These are phyloP conservation scores for Endoconidiophora laricicola DNA, from an alignment of 2,329 filamentous ascomycete species.

Conservation along the genomic window DNA sequence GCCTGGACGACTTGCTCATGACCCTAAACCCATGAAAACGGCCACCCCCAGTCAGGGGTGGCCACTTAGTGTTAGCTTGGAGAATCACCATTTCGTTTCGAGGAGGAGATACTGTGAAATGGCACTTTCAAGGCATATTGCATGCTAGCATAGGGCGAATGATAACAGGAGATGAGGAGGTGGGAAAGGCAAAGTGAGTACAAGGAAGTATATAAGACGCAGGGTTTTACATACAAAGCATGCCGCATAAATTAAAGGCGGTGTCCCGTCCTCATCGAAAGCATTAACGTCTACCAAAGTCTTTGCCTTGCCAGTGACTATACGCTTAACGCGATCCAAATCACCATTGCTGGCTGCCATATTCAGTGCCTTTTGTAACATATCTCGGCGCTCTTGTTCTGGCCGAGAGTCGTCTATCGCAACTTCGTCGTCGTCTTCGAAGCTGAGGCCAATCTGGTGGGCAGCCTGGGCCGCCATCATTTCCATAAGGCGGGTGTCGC, in stretches of 20 bases:
- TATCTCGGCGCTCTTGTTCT: conserved; percentile 58
- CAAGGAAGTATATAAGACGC: neutral
- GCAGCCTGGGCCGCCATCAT: conserved; percentile 93
- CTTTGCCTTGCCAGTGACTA: conserved; percentile 59
- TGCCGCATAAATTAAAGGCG: conserved; percentile 92
- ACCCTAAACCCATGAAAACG: conserved; percentile 33
- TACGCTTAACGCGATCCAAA: conserved; percentile 57
- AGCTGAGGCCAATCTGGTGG: conserved; percentile 54
- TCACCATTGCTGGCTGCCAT: conserved; percentile 97
- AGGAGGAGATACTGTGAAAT: neutral
- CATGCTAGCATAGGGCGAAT: neutral
- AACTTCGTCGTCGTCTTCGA: conserved; percentile 67
- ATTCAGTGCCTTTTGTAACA: conserved; percentile 74
- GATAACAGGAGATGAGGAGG: neutral
- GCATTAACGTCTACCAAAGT: conserved; percentile 70
- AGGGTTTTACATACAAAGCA: conserved; percentile 56
- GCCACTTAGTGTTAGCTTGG: conserved; percentile 6
- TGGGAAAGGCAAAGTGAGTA: neutral
- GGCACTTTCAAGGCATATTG: neutral
- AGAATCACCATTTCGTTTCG: conserved; percentile 7
- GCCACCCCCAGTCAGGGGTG: conserved; percentile 11
- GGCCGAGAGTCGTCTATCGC: conserved; percentile 57
- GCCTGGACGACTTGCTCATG: conserved; percentile 77
- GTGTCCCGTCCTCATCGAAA: conserved; percentile 84
- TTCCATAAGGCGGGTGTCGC: conserved; percentile 76